These are phyloP conservation scores for Rutidosis leptorrhynchoides DNA, from an alignment of 129 eudicot species.

Conservation along the genomic window DNA sequence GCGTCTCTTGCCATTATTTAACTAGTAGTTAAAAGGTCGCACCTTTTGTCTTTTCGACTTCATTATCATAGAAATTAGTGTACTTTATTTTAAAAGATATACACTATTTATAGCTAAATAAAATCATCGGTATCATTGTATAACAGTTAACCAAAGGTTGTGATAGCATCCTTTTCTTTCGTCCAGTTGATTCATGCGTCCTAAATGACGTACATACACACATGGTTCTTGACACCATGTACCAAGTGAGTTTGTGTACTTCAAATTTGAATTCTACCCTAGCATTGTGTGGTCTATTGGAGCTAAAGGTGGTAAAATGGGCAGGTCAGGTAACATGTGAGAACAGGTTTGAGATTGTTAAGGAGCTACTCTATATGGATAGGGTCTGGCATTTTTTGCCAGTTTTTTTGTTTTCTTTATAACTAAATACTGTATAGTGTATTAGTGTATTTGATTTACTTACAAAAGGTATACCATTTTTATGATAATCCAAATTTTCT, in stretches of 20 bases:
- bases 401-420: no score
- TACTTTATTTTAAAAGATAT: neutral
- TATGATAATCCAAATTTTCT: no score
- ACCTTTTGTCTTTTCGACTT: conserved; percentile 15
- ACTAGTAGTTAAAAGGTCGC: conserved; percentile 20
- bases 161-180: neutral
- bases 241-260: neutral
- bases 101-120: neutral
- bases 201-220: neutral
- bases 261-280: neutral
- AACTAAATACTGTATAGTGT: no score
- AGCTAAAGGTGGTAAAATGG: neutral
- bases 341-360: neutral
- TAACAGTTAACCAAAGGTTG: neutral
- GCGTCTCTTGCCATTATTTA: conserved; percentile 73
- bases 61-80: neutral
- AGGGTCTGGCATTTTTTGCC: neutral
- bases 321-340: neutral
- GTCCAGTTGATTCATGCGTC: neutral
- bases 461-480: no score
- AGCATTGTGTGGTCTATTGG: neutral
- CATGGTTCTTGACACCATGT: neutral
- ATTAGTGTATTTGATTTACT: no score
- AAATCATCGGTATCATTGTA: neutral
- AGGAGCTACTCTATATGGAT: neutral